Evolutionary conservation across 1,139 yeast species (phyloP), one percentile per base, ranked within the genome.

Genomic region (Debaryomyces sp.): DNA sequence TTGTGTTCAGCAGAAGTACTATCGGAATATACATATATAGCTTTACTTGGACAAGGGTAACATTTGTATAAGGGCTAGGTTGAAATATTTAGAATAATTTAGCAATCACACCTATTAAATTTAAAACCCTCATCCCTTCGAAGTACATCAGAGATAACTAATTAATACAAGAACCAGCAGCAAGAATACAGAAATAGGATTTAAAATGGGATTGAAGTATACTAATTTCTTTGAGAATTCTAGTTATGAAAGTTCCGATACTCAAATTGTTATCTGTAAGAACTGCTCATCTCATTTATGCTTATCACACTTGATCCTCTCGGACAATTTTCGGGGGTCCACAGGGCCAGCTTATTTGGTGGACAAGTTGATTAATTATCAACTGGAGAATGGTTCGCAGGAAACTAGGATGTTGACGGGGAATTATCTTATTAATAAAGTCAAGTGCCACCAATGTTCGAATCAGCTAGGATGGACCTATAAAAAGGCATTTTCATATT

Each of bases 381-480:
- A 63, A 35, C 56, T 66, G 7, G 74, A 71, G 38, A 60, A 66
- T 21, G 53, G 56, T 7, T 59, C 68, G 15, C 69, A 68, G 46
- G 75, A 74, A 49, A 67, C 75, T 4, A 59, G 59, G 45, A 88
- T 89, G 94, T 71, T 73, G 47, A 88, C 96, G 0, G 97, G 96
- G 1, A 65, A 66, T 26, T 90, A 87, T 62, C 70, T 77, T 12
- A 87, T 88, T 24, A 81, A 81, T 55, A 82, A 82, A 53, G 80
- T 89, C 32, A 66, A 66, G 45, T 89, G 97, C 65, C 80, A 78
- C 52, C 89, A 84, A 58, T 89, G 96, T 63, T 66, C 70, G 45
- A 62, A 67, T 4, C 73, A 74, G 42, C 68, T 89, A 32, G 97
- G 96, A 8, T 89, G 97, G 97, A 80, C 77, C 55, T 90, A 90